Evolutionary conservation across 1,284 basidiomycete genomes (phyloP), one percentile per base, ranked within the genome.

Genomic region (Melampsora larici-populina): DNA sequence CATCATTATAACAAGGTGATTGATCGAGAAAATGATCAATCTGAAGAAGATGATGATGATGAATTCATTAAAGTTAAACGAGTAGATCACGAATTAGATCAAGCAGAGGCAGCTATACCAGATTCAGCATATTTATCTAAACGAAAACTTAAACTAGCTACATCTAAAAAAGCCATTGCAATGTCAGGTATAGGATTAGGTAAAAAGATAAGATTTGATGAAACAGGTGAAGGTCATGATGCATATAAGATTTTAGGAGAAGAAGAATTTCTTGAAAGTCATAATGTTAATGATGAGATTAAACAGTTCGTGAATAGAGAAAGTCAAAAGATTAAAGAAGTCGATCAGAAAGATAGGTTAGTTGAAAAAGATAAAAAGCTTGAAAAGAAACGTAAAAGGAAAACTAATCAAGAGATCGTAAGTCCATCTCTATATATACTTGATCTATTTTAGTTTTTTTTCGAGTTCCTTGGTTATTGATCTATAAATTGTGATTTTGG

Each of bases 61-160:
- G 95, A 97, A 79, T 96, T 98, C 82, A 92, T 99, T 83, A 95
- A 92, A 0, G 88, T 99, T 79, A 94, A 94, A 83, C 91, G 96
- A 9, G 90, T 90, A 0, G 89, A 98, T 83, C 96, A 99, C 84
- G 90, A 90, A 24, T 86, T 95, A 21, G 83, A 82, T 64, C 21
- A 48, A 64, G 79, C 15, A 74, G 79, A 83, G 24, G 83, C 88
- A 84, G 43, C 88, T 86, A 79, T 90, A 87, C 83, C 88, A 86
- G 79, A 82, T 26, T 81, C 81, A 33, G 82, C 81, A 60, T 85
- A 88, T 77, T 79, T 88, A 43, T 89, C 88, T 7, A 89, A 89
- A 82, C 87, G 89, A 58, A 90, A 92, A 82, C 85, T 88, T 63
- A 89, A 90, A 84, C 86, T 92, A 80, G 90, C 90, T 0, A 86